Evolutionary conservation across 2,329 filamentous ascomycete genomes (phyloP).

Genomic region (Fusarium nurragi): DNA sequence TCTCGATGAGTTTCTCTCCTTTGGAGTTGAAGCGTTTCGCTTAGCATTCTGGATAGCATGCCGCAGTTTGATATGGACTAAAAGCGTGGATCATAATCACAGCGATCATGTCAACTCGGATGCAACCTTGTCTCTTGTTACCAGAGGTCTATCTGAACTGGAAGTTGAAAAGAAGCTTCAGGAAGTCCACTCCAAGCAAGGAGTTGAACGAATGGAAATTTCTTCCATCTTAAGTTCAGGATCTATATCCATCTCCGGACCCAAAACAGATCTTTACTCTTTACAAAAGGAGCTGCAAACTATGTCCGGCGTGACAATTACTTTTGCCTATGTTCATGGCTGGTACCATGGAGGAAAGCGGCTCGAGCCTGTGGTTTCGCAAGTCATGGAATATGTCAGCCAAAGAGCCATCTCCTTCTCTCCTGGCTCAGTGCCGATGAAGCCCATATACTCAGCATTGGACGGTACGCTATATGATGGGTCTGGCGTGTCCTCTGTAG

Average conservation of each 20-base stretch:
- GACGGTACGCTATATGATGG: neutral
- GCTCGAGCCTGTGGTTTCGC: neutral
- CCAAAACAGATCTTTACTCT: neutral
- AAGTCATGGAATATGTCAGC: neutral
- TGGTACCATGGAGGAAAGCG: neutral
- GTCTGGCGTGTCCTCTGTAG: neutral
- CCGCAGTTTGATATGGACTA: neutral
- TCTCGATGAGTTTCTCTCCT: neutral
- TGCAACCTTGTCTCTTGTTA: neutral
- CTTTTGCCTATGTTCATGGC: constrained; percentile 6
- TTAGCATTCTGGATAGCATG: constrained; percentile 1
- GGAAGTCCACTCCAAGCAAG: neutral
- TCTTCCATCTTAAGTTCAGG: neutral
- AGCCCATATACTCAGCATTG: neutral
- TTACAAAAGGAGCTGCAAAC: neutral
- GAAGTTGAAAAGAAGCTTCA: neutral
- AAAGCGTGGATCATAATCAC: neutral
- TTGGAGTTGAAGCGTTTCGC: neutral
- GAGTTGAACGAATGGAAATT: neutral
- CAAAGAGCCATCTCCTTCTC: neutral
- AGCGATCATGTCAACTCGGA: neutral
- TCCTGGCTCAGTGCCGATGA: neutral
- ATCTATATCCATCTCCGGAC: neutral
- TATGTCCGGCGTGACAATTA: neutral
- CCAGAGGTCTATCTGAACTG: neutral